Percentiles rank a stretch among this genome's conserved stretches.
Evolutionary conservation across 352 stramenopile genomes (phyloP).

Genomic region (Globisporangium emineosum): DNA sequence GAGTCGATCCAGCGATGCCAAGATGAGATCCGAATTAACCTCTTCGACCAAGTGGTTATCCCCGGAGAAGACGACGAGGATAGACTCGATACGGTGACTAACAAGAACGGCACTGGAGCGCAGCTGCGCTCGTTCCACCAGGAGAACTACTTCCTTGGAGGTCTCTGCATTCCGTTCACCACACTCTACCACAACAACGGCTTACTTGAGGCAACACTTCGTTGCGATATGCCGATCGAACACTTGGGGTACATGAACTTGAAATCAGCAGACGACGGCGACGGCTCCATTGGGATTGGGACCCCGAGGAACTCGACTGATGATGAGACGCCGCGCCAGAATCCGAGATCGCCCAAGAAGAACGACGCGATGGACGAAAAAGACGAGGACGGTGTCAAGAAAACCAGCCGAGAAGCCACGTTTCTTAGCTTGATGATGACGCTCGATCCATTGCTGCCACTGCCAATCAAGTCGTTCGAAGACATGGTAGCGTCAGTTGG

Average conservation of each 20-base stretch:
- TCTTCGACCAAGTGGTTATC: slow-evolving; percentile 89
- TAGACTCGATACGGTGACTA: slow-evolving; percentile 28
- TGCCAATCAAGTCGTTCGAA: slow-evolving; percentile 28
- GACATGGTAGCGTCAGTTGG: slow-evolving; percentile 14
- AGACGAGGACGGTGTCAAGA: slow-evolving; percentile 32
- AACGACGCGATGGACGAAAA: slow-evolving; percentile 1
- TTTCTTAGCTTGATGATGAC: slow-evolving; percentile 87
- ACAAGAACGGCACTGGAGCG: slow-evolving; percentile 25
- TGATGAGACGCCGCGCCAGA: neutral
- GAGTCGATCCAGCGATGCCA: slow-evolving; percentile 58
- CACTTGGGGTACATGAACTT: slow-evolving; percentile 81
- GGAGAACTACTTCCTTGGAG: slow-evolving; percentile 85
- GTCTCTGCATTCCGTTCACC: slow-evolving; percentile 83
- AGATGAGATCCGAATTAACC: slow-evolving; percentile 77
- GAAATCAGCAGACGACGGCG: slow-evolving; percentile 9
- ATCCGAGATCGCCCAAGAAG: neutral
- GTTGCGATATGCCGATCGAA: slow-evolving; percentile 78
- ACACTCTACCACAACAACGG: slow-evolving; percentile 81
- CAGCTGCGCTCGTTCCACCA: slow-evolving; percentile 48
- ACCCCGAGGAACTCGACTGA: slow-evolving; percentile 9
- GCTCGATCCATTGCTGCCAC: slow-evolving; percentile 80
- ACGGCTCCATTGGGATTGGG: slow-evolving; percentile 6
- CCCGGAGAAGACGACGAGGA: slow-evolving; percentile 20
- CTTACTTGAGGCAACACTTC: slow-evolving; percentile 74
- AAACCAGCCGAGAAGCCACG: slow-evolving; percentile 56